Conservation (phyloP, 1,284 basidiomycete species). For the Marasmius tenuissimus region DNA sequence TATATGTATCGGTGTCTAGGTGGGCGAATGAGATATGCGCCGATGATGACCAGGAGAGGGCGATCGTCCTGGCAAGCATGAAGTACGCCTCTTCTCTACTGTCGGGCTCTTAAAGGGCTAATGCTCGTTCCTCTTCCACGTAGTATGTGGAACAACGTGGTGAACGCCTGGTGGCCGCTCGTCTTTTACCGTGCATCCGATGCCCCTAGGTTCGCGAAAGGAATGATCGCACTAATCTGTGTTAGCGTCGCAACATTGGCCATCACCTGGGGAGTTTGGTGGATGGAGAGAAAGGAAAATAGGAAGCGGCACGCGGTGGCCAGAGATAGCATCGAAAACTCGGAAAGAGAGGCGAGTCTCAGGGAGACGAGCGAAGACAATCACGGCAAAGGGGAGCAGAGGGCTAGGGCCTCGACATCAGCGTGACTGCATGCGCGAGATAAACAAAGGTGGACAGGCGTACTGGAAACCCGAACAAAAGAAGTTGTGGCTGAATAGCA, state of each 20-base stretch:
- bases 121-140: background rate
- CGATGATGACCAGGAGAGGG: conserved; percentile 66
- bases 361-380: background rate
- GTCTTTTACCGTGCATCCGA: conserved; percentile 69
- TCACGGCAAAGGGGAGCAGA: background rate
- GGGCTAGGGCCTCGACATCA: background rate
- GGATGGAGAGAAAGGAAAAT: conserved; percentile 47
- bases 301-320: background rate
- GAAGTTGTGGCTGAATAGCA: no score
- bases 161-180: conserved; percentile 73
- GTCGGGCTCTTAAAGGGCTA: background rate
- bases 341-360: background rate
- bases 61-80: conserved; percentile 69
- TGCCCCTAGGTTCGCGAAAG: conserved; percentile 60
- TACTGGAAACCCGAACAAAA: no score
- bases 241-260: conserved; percentile 53
- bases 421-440: background rate
- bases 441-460: no score
- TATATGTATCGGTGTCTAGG: conserved; percentile 22
- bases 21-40: conserved; percentile 74
- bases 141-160: conserved; percentile 71
- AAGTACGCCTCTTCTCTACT: conserved; percentile 40
- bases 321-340: background rate
- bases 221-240: conserved; percentile 68
- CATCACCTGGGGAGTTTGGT: conserved; percentile 58